Conservation (phyloP, 2,329 filamentous ascomycete genomes). For the Nemania bipapillata region DNA sequence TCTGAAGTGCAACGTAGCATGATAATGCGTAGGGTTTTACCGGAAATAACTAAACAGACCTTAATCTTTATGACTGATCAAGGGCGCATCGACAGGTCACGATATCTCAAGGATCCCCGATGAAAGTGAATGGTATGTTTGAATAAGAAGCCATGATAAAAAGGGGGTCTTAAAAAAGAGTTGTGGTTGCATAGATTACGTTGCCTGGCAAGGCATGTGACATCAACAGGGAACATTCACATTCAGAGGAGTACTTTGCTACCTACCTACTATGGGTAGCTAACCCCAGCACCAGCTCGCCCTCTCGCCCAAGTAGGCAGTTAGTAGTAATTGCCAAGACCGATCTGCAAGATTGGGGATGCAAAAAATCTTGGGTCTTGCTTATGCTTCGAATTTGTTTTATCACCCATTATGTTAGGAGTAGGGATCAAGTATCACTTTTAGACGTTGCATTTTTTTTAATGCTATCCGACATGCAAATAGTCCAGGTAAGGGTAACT, state of each 20-base stretch:
- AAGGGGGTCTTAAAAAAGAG: constrained; percentile 16
- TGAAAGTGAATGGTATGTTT: background rate
- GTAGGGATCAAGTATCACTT: no score
- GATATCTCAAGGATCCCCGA: constrained; percentile 3
- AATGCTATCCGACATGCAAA: no score
- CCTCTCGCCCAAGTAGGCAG: constrained; percentile 33
- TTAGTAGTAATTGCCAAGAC: constrained; percentile 29
- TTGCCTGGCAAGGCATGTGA: constrained; percentile 31
- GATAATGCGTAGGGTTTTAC: background rate
- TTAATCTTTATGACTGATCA: constrained; percentile 13
- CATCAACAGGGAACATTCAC: constrained; percentile 24
- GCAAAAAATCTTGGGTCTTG: background rate
- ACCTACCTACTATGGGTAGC: constrained; percentile 33
- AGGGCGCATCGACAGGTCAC: constrained; percentile 15
- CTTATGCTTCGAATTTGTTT: background rate
- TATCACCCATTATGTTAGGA: background rate
- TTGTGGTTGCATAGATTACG: constrained; percentile 14
- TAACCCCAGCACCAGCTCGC: constrained; percentile 9
- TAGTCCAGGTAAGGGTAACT: no score
- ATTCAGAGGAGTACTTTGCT: constrained; percentile 13
- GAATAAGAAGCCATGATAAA: constrained; percentile 6
- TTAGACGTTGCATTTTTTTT: no score
- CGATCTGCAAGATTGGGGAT: constrained; percentile 19
- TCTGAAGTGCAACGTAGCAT: constrained; percentile 32
- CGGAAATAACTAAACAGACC: background rate